Base-by-base conservation (phyloP, 768 basidiomycete species). In the Tricholoma sp. region DNA sequence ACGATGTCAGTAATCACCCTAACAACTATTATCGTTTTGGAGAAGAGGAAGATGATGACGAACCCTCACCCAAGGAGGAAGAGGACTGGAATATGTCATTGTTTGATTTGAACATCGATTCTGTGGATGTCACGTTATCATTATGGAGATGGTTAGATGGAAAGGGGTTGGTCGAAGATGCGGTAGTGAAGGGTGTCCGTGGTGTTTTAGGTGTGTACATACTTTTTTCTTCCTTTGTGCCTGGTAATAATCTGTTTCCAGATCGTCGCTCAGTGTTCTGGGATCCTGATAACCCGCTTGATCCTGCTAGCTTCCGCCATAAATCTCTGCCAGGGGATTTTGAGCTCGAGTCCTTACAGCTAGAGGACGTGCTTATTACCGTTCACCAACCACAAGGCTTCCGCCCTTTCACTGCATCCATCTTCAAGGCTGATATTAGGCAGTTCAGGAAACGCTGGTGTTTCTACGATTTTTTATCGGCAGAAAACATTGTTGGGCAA, bases 401-500 rank as follows among this genome's bases (percentile, higher is more conserved):
- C 74, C 81, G 97, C 12, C 97, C 97, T 0, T 94, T 88, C 68
- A 93, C 88, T 0, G 85, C 89, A 10, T 93, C 90, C 6, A 93
- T 99, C 50, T 99, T 98, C 75, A 88, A 89, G 57, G 97, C 97
- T 24, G 89, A 93, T 63, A 81, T 98, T 34, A 80, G 81, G 11
- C 80, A 77, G 29, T 83, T 98, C 61, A 79, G 97, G 54, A 98
- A 97, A 70, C 86, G 89, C 65, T 98, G 94, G 94, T 63, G 96
- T 36, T 97, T 97, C 70, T 95, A 95, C 69, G 97, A 99, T 70
- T 86, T 98, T 60, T 73, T 98, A 57, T 81, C 80, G n/a, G 95
- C 97, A 0, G 95, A 98, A 66, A 91, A 89, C 60, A 89, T 98
- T 41, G 96, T 97, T 8, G 97, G 97, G 4, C 97, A 99, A 69